Conservation (phyloP, 495 filamentous ascomycete species). For the Penicillium robsamsonii region DNA sequence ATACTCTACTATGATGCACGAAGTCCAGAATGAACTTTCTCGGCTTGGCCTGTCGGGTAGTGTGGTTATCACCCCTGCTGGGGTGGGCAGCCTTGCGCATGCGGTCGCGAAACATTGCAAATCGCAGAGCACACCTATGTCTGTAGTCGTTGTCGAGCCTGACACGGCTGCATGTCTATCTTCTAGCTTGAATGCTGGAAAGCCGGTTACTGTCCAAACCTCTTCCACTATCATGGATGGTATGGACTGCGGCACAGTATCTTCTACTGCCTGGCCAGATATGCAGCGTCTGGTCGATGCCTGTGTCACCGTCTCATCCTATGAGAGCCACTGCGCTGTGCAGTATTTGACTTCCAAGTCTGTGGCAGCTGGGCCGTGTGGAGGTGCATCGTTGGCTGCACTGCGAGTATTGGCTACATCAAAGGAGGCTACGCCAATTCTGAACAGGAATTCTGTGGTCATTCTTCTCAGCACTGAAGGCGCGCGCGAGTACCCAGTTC, state of each 20-base stretch:
- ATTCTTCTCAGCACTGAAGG: slow-evolving; percentile 55
- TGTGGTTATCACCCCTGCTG: slow-evolving; percentile 56
- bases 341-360: slow-evolving; percentile 44
- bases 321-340: slow-evolving; percentile 53
- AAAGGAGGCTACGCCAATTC: slow-evolving; percentile 25
- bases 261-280: slow-evolving; percentile 58
- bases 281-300: slow-evolving; percentile 56
- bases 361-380: slow-evolving; percentile 61
- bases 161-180: slow-evolving; percentile 61
- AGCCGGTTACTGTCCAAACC: slow-evolving; percentile 45
- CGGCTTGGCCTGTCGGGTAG: slow-evolving; percentile 29
- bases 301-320: slow-evolving; percentile 54
- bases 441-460: slow-evolving; percentile 49
- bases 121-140: slow-evolving; percentile 24
- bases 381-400: slow-evolving; percentile 59
- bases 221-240: slow-evolving; percentile 63
- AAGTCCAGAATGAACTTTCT: slow-evolving; percentile 56
- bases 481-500: slow-evolving; percentile 34
- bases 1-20: slow-evolving; percentile 65
- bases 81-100: slow-evolving; percentile 65
- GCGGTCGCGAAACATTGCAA: slow-evolving; percentile 60
- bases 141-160: slow-evolving; percentile 60
- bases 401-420: slow-evolving; percentile 41
- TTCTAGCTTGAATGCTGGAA: slow-evolving; percentile 45
- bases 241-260: slow-evolving; percentile 67